Base-by-base conservation (phyloP, 176 grass and related monocot species). In the Musa schizocarpa region DNA sequence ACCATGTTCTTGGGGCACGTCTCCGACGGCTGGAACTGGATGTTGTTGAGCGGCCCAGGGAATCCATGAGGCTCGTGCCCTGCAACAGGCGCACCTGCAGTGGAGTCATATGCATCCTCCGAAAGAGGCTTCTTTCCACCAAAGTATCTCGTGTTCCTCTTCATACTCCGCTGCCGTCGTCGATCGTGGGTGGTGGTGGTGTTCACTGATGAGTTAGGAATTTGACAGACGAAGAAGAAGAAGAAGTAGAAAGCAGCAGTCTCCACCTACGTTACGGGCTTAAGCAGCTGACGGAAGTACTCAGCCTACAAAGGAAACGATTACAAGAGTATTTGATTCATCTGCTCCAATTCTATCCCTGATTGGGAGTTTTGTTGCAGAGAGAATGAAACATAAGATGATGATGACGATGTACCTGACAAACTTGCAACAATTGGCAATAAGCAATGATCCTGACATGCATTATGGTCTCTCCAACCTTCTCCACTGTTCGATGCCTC, bases 1-100 rank as follows among this genome's bases (percentile, higher is more conserved):
- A 99, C 95, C 20, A 91, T 92, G 82, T 99, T 94, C 88, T 85
- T 88, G 54, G 95, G 95, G 86, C 88, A 99, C 13, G 80, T 92
- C 14, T 91, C 95, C 9, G 88, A 89, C 54, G 91, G 84, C 78
- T 89, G 90, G 82, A 99, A 89, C 86, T 99, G 90, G 0, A 99
- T 82, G 82, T 85, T 86, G 48, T 85, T 92, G 9, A 92, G 69
- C 22, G 91, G 95, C 73, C 78, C 86, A 1, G 91, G 90, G 65
- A 89, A 89, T 1, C 94, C 95, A 63, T 92, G 84, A 62, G 80
- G 71, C 86, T 87, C 85, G 72, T 63, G 75, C n/a, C 77, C 81
- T 34, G 51, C 79, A 8, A 84, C 71, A 20, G 88, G 74, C 10
- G 75, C 75, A 14, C 63, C 84, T 0, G 72, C 81, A 26, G 67